phyloP scores from a whole-genome alignment of 139 green algal species.

The Chlorella sp. region DNA sequence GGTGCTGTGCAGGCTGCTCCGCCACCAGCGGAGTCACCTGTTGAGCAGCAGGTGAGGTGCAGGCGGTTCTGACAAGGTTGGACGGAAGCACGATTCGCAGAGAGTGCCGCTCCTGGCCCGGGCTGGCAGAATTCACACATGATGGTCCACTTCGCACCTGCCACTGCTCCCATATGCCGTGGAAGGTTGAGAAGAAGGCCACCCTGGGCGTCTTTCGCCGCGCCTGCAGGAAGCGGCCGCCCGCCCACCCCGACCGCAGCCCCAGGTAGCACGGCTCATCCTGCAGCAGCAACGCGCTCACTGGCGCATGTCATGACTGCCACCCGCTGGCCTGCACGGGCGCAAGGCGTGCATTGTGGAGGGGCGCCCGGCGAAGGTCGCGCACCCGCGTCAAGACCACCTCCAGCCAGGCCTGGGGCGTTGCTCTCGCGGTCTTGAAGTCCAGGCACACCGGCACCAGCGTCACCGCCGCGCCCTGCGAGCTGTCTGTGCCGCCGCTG shows the following conservation, averaged over 20 bases:
- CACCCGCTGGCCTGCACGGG: background rate
- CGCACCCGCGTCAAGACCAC: background rate
- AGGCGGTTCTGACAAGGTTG: no score
- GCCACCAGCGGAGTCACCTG: no score
- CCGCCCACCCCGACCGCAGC: background rate
- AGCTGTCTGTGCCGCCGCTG: no score
- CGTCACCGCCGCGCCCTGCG: no score
- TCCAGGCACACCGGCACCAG: no score
- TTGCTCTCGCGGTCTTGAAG: background rate
- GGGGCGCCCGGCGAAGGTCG: background rate
- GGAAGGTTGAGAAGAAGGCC: background rate
- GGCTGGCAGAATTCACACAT: no score
- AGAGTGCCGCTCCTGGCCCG: no score
- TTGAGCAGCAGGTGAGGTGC: no score
- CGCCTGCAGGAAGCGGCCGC: background rate
- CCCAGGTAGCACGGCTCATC: background rate
- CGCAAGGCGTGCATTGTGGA: background rate
- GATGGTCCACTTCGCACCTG: no score
- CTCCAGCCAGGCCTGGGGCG: background rate
- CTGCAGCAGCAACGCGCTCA: background rate
- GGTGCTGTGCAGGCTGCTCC: no score
- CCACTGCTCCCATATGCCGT: background rate
- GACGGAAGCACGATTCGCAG: no score
- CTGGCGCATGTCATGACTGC: background rate
- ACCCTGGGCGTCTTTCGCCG: background rate